phyloP scores from a whole-genome alignment of 202 grass and related monocot genomes.

The Cymbopogon flexuosus region DNA sequence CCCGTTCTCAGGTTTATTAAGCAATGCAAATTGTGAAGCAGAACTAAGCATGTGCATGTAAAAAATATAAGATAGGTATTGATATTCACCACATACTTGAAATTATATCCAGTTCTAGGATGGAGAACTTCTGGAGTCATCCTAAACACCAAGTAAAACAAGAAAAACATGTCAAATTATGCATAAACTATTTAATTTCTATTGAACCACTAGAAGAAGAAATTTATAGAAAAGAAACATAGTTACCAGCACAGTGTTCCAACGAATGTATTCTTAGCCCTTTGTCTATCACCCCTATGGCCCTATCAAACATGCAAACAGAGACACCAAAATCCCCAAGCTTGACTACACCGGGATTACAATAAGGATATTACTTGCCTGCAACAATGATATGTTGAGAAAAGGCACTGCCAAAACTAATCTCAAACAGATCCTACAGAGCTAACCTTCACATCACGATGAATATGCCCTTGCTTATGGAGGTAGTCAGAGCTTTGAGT shows the following conservation, averaged over 20 bases:
- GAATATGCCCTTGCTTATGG: constrained; percentile 91
- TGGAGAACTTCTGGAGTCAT: constrained; percentile 98
- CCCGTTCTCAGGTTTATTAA: background rate
- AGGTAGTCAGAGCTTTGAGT: constrained; percentile 92
- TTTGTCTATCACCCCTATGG: constrained; percentile 67
- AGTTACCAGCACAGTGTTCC: constrained; percentile 94
- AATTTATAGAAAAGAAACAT: background rate
- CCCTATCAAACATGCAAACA: constrained; percentile 86
- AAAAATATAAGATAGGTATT: background rate
- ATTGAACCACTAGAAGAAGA: background rate
- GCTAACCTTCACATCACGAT: constrained; percentile 86
- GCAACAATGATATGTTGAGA: constrained; percentile 32
- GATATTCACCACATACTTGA: constrained; percentile 66
- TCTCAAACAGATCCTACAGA: background rate
- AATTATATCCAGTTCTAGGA: constrained; percentile 85
- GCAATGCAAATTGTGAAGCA: background rate
- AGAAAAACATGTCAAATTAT: constrained; percentile 5
- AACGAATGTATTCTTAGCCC: constrained; percentile 88
- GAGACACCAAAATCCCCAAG: constrained; percentile 95
- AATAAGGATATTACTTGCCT: constrained; percentile 93
- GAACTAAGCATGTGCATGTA: background rate
- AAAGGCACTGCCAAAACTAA: constrained; percentile 15
- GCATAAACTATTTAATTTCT: background rate
- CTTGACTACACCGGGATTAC: constrained; percentile 69
- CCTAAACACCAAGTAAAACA: constrained; percentile 51